These are phyloP conservation scores for Colletotrichum euphorbiae DNA, from an alignment of 2,329 filamentous ascomycete genomes.

Conservation along the genomic window DNA sequence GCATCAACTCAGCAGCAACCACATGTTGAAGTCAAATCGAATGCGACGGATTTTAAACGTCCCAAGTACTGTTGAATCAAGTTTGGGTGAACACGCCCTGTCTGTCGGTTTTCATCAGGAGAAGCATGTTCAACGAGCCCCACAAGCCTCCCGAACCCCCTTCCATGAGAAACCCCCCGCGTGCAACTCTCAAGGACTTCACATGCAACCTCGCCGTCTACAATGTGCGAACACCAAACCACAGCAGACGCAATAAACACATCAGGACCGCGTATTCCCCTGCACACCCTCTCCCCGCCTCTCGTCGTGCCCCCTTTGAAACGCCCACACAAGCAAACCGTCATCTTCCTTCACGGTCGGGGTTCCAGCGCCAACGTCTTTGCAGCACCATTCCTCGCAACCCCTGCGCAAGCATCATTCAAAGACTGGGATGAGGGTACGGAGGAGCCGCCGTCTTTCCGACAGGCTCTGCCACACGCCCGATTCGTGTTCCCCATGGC, in stretches of 20 bases:
- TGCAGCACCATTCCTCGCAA: slow-evolving; percentile 51
- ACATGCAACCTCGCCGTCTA: too few relatives aligned
- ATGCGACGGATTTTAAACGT: too few relatives aligned
- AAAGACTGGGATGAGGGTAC: too few relatives aligned
- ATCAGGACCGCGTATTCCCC: slow-evolving; percentile 12
- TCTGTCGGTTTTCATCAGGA: too few relatives aligned
- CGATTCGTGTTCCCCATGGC: slow-evolving; percentile 66
- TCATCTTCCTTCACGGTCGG: slow-evolving; percentile 63
- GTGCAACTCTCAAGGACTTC: too few relatives aligned
- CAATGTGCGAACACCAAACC: not conserved
- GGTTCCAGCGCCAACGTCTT: slow-evolving; percentile 58
- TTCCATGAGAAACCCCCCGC: too few relatives aligned
- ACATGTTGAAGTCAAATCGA: too few relatives aligned
- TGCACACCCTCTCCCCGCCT: slow-evolving; percentile 44
- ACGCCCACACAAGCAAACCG: slow-evolving; percentile 54
- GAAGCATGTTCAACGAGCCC: too few relatives aligned
- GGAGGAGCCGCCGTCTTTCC: slow-evolving; percentile 43
- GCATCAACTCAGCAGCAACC: too few relatives aligned
- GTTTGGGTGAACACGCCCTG: too few relatives aligned
- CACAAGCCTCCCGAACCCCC: too few relatives aligned
- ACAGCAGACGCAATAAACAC: not conserved
- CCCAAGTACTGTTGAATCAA: too few relatives aligned
- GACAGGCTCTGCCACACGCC: slow-evolving; percentile 52
- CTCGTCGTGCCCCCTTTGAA: slow-evolving; percentile 42
- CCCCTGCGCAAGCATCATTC: slow-evolving; percentile 31